A percentile compares a stretch with the other conserved stretches of the same genome.
These are phyloP conservation scores for Ceraceosorus guamensis DNA, from an alignment of 1,284 basidiomycete species.

Conservation along the genomic window DNA sequence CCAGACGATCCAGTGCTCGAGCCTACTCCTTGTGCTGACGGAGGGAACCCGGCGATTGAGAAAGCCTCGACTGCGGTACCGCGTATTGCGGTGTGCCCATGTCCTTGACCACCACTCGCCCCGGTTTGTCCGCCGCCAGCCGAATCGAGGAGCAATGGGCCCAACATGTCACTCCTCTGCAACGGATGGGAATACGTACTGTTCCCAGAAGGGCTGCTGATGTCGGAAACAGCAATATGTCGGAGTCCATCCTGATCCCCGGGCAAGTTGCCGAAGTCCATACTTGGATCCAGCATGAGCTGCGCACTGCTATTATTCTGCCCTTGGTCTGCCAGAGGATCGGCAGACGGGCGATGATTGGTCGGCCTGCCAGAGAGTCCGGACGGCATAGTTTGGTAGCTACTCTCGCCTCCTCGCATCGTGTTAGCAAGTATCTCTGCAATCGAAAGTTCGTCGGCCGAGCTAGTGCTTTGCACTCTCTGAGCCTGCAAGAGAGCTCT, in stretches of 20 bases:
- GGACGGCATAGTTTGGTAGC: no score
- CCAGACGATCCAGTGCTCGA: background rate
- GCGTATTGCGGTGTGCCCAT: background rate
- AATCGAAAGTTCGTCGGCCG: constrained; percentile 36
- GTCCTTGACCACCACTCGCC: no score
- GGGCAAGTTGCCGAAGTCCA: no score
- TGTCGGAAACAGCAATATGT: background rate
- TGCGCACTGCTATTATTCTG: background rate
- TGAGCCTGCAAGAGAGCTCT: no score
- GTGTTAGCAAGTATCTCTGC: constrained; percentile 35
- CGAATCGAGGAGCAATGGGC: no score
- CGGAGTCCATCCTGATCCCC: background rate
- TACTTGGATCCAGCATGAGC: background rate
- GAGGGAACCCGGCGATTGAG: background rate
- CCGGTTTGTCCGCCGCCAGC: no score
- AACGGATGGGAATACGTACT: constrained; percentile 2
- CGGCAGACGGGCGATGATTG: no score
- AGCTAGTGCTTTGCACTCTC: constrained; percentile 7
- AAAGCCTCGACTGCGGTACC: background rate
- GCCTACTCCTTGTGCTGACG: no score
- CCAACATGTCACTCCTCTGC: no score
- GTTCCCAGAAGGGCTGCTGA: background rate
- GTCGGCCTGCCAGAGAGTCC: no score
- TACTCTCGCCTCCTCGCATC: constrained; percentile 34
- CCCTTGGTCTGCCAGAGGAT: no score